Conservation (phyloP, 2,329 filamentous ascomycete genomes). For the Teratosphaeria destructans region DNA sequence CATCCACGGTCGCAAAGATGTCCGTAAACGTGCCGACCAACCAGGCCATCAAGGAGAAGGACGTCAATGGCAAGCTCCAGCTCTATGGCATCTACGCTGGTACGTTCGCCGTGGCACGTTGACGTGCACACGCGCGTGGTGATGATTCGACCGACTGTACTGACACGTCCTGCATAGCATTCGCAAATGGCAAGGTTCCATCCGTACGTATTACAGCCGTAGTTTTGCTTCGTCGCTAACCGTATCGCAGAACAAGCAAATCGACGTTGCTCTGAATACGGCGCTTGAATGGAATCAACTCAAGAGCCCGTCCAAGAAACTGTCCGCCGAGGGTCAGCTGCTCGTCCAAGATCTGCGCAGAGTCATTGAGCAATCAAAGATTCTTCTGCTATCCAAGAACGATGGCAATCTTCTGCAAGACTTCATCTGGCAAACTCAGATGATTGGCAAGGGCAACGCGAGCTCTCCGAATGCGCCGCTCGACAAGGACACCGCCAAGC, state of each 20-base stretch:
- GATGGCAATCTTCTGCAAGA: conserved; percentile 89
- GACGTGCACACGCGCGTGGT: background rate
- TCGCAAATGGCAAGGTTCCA: conserved; percentile 79
- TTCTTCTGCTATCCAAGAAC: conserved; percentile 84
- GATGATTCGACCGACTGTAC: conserved; percentile 6
- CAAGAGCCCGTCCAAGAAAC: conserved; percentile 58
- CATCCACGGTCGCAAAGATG: background rate
- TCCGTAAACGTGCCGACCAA: conserved; percentile 65
- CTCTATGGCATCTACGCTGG: conserved; percentile 77
- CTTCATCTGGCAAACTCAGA: conserved; percentile 88
- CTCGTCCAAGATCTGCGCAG: conserved; percentile 67
- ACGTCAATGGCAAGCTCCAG: conserved; percentile 90
- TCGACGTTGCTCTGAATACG: conserved; percentile 88
- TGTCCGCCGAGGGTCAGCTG: conserved; percentile 72
- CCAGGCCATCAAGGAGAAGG: conserved; percentile 63
- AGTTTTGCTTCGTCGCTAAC: background rate
- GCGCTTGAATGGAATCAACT: conserved; percentile 64
- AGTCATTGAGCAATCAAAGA: conserved; percentile 75
- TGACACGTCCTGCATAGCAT: conserved; percentile 45
- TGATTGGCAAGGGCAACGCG: conserved; percentile 56
- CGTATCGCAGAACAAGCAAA: conserved; percentile 68
- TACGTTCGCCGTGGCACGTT: conserved; percentile 25
- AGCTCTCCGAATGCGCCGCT: conserved; percentile 55
- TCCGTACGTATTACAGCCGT: conserved; percentile 49
- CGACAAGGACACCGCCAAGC: conserved; percentile 64